Base-by-base conservation (phyloP, 192 early-diverging fungal genomes). In the Coemansia sp. region DNA sequence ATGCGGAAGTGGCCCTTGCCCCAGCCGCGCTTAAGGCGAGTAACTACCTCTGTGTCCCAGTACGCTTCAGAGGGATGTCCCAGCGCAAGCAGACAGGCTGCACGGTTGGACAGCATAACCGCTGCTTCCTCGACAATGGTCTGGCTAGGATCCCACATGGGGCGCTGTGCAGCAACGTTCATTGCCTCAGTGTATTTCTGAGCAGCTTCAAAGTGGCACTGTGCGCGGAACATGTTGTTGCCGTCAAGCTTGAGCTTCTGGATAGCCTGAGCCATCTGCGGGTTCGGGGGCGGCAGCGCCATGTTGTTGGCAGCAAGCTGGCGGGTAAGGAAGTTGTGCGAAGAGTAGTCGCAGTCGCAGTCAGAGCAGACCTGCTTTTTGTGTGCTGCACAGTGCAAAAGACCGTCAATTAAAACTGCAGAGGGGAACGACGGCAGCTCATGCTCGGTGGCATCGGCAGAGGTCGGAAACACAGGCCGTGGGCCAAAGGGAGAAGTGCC, bases 101-200 rank as follows among this genome's bases (percentile, higher is more conserved):
- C 82, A 10, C 87, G 68, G 45, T 88, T 91, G 53, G 80, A 82
- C 28, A 88, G 53, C 51, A 87, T 63, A 11, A 84, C 70, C 8
- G 86, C 68, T 12, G 85, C 63, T 30, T 91, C 88, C 60, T 89
- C 87, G 39, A 82, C 67, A 10, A 83, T 77, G 6, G 82, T 68
- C n/a, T 71, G 79, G 40, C 76, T 72, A 5, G 88, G 83, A 47
- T 91, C 88, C 88, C 88, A 91, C 44, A 88, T 64, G 15, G 86
- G 87, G 35, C 88, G 67, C 60, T 85, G 82, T 55, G 81, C 83
- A 1, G 87, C 85, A 26, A 93, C 65, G 19, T 86, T 89, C 43
- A 96, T 86, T 6, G 96, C 96, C 63, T 91, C 85, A 19, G 89
- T 85, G 78, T 98, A 98, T 41, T 86, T 83, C 5, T 79, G 71